Conservation (phyloP, 1,284 basidiomycete species). For the Waitea zeae region DNA sequence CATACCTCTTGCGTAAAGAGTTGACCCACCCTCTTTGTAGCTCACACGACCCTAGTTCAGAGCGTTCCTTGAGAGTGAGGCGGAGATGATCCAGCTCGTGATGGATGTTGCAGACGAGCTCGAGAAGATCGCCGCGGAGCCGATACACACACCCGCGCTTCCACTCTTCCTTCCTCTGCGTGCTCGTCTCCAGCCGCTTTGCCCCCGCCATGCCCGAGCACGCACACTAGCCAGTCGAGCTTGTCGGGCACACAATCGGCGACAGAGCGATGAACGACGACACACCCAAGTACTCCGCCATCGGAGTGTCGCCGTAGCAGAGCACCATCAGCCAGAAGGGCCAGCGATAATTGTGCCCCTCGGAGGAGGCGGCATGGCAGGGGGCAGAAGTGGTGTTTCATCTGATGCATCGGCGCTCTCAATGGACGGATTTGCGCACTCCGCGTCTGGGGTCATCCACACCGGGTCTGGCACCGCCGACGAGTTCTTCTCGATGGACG, state of each 20-base stretch:
- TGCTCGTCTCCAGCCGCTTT: slow-evolving; percentile 16
- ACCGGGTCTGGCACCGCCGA: too few relatives aligned
- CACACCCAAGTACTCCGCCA: too few relatives aligned
- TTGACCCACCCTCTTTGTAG: slow-evolving; percentile 18
- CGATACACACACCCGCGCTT: slow-evolving; percentile 69
- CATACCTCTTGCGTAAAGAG: neutral
- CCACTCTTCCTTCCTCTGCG: slow-evolving; percentile 70
- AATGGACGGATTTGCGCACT: too few relatives aligned
- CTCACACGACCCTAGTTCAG: slow-evolving; percentile 71
- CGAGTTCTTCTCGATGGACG: slow-evolving; percentile 60
- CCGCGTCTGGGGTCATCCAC: too few relatives aligned
- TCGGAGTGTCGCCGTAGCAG: neutral
- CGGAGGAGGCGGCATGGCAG: slow-evolving; percentile 1
- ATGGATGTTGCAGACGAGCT: slow-evolving; percentile 70
- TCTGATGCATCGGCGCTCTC: neutral
- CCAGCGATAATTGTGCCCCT: neutral
- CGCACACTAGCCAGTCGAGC: neutral
- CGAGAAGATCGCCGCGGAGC: slow-evolving; percentile 56
- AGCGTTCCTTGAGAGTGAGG: slow-evolving; percentile 56
- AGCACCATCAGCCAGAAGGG: slow-evolving; percentile 3
- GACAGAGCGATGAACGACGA: too few relatives aligned
- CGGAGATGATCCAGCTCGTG: slow-evolving; percentile 52
- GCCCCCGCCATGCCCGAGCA: too few relatives aligned
- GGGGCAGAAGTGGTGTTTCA: neutral
- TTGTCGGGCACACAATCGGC: too few relatives aligned